phyloP scores from a whole-genome alignment of 1,284 basidiomycete genomes.

The Ustilago cynodontis region DNA sequence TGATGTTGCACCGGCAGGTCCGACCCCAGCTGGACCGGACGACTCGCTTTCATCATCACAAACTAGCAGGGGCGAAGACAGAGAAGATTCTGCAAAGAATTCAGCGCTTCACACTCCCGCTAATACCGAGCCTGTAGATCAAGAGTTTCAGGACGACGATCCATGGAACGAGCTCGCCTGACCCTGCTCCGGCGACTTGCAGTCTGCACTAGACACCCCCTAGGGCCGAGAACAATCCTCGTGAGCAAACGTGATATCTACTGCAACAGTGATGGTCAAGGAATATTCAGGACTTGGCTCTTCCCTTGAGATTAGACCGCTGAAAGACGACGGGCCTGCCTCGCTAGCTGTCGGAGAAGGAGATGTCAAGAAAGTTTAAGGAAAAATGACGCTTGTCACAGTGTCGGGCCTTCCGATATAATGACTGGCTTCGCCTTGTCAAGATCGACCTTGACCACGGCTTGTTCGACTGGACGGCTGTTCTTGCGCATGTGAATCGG shows the following conservation, averaged over 20 bases:
- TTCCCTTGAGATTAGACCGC: too few relatives aligned
- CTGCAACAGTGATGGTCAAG: too few relatives aligned
- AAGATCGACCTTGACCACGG: neutral
- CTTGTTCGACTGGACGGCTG: neutral
- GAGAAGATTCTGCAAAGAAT: neutral
- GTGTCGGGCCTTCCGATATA: neutral
- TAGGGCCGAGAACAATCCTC: neutral
- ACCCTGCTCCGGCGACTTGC: neutral
- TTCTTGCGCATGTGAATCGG: neutral
- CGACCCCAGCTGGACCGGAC: neutral
- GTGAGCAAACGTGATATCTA: neutral
- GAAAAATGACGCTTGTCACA: too few relatives aligned
- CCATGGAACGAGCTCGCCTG: constrained; percentile 40
- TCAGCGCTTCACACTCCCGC: neutral
- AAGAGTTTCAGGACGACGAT: constrained; percentile 42
- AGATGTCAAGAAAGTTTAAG: too few relatives aligned
- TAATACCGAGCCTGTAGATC: neutral
- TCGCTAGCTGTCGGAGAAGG: neutral
- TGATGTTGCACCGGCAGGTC: neutral
- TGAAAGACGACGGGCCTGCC: too few relatives aligned
- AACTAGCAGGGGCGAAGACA: neutral
- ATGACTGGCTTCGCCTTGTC: neutral
- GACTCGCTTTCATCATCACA: neutral
- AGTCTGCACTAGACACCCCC: neutral
- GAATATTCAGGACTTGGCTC: too few relatives aligned